Percentiles rank a stretch among this genome's conserved stretches.
phyloP scores from a whole-genome alignment of 176 grass and related monocot species.

The Poa pratensis region DNA sequence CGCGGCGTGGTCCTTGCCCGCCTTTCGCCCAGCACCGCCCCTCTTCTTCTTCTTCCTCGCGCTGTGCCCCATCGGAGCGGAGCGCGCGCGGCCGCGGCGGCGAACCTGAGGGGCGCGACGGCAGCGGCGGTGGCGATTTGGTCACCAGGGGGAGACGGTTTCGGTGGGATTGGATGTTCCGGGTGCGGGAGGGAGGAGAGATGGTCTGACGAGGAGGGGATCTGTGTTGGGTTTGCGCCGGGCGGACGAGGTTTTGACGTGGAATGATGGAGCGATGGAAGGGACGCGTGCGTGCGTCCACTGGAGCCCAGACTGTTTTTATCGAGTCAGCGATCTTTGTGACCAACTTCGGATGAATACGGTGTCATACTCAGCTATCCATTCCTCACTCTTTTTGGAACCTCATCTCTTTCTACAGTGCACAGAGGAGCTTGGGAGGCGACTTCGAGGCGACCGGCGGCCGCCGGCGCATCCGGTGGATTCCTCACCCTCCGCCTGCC shows the following conservation, averaged over 20 bases:
- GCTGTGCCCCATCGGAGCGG: constrained; percentile 76
- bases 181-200: neutral
- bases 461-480: too few species aligned
- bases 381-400: too few species aligned
- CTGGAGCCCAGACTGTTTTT: too few species aligned
- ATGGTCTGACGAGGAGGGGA: constrained; percentile 17
- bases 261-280: neutral
- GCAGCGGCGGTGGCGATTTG: neutral
- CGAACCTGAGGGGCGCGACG: neutral
- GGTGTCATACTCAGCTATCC: too few species aligned
- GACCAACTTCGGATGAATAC: too few species aligned
- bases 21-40: constrained; percentile 56
- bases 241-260: constrained; percentile 20
- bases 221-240: constrained; percentile 1
- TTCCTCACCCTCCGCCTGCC: too few species aligned
- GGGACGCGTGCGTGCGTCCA: too few species aligned
- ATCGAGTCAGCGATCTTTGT: too few species aligned
- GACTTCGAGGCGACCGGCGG: too few species aligned
- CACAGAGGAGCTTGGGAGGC: too few species aligned
- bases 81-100: neutral
- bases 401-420: too few species aligned
- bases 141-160: neutral
- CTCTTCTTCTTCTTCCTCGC: constrained; percentile 95
- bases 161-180: neutral
- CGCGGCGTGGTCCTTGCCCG: constrained; percentile 76